Evolutionary conservation across 2,329 filamentous ascomycete genomes (phyloP).

Genomic region (Colletotrichum sp.): DNA sequence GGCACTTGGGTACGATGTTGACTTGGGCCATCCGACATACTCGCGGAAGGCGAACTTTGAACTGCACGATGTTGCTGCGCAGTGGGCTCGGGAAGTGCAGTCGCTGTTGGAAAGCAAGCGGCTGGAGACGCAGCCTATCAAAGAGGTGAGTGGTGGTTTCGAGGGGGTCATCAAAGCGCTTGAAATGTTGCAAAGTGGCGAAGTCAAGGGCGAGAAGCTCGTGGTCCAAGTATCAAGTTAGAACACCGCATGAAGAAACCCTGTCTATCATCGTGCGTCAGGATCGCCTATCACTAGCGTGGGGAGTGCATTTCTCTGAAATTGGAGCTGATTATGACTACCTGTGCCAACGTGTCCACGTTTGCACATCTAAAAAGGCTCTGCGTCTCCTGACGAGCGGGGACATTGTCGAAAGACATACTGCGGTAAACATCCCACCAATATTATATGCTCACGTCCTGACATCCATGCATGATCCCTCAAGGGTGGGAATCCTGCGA

Average conservation of each 20-base stretch:
- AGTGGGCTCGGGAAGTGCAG: conserved; percentile 19
- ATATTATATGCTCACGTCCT: neutral
- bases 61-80: neutral
- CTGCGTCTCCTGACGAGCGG: neutral
- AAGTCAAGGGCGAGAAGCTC: neutral
- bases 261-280: neutral
- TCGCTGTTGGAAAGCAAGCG: neutral
- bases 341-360: neutral
- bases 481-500: neutral
- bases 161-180: neutral
- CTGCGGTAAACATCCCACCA: neutral
- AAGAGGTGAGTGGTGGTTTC: neutral
- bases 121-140: neutral
- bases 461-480: neutral
- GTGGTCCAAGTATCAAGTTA: neutral
- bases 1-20: neutral
- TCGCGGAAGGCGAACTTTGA: neutral
- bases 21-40: neutral
- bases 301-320: neutral
- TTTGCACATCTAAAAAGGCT: neutral
- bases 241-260: neutral
- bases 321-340: neutral
- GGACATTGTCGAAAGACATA: neutral
- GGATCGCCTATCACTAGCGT: neutral
- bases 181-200: neutral